A percentile compares a stretch with the other conserved stretches of the same genome.
phyloP scores from a whole-genome alignment of 108 stramenopile species.

The Poteriospumella lacustris region DNA sequence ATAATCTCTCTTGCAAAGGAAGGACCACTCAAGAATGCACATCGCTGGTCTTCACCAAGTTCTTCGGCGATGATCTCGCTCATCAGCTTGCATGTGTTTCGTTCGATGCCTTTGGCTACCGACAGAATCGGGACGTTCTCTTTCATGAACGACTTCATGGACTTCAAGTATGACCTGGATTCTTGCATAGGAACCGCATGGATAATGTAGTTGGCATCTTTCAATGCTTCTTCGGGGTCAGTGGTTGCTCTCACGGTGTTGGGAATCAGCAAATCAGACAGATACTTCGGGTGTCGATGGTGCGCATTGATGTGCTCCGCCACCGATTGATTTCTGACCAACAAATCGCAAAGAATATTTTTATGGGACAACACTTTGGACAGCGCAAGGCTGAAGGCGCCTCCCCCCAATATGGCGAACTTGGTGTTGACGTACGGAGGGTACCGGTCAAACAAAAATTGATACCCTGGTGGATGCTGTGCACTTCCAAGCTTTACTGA shows the following conservation, averaged over 20 bases:
- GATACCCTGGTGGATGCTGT: no score
- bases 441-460: no score
- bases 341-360: constrained; percentile 70
- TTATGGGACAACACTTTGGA: constrained; percentile 69
- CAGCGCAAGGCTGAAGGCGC: constrained; percentile 87
- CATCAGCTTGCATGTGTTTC: constrained; percentile 80
- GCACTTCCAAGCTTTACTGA: no score
- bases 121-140: constrained; percentile 37
- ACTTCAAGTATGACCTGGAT: constrained; percentile 64
- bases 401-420: constrained; percentile 75
- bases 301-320: constrained; percentile 73
- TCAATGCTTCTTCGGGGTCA: constrained; percentile 62
- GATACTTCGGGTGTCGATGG: constrained; percentile 78
- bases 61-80: constrained; percentile 74
- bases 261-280: constrained; percentile 67
- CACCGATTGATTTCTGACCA: constrained; percentile 69
- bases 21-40: constrained; percentile 86
- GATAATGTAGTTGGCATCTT: constrained; percentile 82
- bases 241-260: constrained; percentile 69
- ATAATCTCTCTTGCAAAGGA: constrained; percentile 89
- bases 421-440: no score
- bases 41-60: constrained; percentile 75
- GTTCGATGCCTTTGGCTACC: constrained; percentile 81
- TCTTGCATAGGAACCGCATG: constrained; percentile 92
- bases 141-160: neutral